Percentiles rank a stretch among this genome's conserved stretches.
Evolutionary conservation across 371 early-diverging fungal species (phyloP).

Genomic region (Zychaea mexicana): DNA sequence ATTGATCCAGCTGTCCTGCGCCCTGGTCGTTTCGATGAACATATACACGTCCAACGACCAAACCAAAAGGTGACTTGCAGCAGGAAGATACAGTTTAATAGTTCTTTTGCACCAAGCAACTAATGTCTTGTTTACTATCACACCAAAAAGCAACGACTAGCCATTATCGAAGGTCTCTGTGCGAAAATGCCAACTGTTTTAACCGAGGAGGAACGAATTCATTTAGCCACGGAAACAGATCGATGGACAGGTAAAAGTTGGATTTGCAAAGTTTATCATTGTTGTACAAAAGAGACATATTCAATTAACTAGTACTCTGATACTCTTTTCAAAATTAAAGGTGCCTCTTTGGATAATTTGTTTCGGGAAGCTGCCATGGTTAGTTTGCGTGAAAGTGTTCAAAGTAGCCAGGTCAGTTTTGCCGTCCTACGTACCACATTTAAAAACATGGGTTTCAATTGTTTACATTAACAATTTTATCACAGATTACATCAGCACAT

Average conservation of each 20-base stretch:
- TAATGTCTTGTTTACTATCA: too few relatives aligned
- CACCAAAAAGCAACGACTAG: slow-evolving; percentile 50
- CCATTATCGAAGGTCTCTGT: slow-evolving; percentile 60
- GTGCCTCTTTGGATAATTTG: slow-evolving; percentile 63
- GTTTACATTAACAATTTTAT: not conserved
- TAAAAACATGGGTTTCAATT: not conserved
- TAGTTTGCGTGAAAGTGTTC: slow-evolving; percentile 57
- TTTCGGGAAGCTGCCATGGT: slow-evolving; percentile 67
- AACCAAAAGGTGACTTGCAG: not conserved
- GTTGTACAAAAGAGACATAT: too few relatives aligned
- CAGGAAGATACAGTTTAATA: not conserved
- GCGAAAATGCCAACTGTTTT: slow-evolving; percentile 58
- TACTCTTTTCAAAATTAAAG: slow-evolving; percentile 12
- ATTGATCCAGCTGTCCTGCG: slow-evolving; percentile 96
- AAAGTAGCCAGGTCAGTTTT: slow-evolving; percentile 16
- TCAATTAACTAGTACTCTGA: too few relatives aligned
- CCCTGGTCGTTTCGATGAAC: slow-evolving; percentile 99
- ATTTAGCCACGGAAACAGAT: slow-evolving; percentile 34
- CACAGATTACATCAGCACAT: too few relatives aligned
- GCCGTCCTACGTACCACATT: too few relatives aligned
- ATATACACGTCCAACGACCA: slow-evolving; percentile 94
- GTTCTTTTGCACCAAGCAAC: too few relatives aligned
- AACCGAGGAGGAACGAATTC: slow-evolving; percentile 28
- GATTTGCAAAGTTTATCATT: not conserved
- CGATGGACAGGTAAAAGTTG: slow-evolving; percentile 54